Evolutionary conservation across 73 alveolate genomes (phyloP), one percentile per base, ranked within the genome.

Genomic region (Paramecium primaurelia): DNA sequence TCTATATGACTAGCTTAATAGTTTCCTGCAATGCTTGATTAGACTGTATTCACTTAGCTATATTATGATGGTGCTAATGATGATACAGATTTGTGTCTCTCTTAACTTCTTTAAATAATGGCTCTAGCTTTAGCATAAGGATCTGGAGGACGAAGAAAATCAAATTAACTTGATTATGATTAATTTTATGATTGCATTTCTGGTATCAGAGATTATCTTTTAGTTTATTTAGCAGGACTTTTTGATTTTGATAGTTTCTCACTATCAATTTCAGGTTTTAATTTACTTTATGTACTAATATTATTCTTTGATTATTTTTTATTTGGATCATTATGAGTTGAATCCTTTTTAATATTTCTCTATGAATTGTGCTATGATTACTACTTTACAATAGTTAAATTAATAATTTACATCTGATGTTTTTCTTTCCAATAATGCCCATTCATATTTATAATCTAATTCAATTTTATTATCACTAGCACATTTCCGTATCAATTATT

Each of bases 11-110:
- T 80, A 18, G 47, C 75, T 25, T 42, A 40, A 80, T 80, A 80
- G n/a, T 80, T 45, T 25, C 58, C 58, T 22, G 91, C 91, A 32
- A 80, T 40, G 91, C 91, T 80, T 45, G 91, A 80, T 47, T 45
- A 14, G 45, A 44, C n/a, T 42, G 91, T 80, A 49, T 80, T 80
- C 16, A 47, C 75, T 26, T 42, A 25, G 75, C 77, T 45, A 47
- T 80, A 80, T 80, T 80, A 80, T 9, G 91, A 80, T 25, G 91
- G 91, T 38, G 91, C 91, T 28, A 80, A 47, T 9, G 91, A 80
- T 28, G 91, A 80, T 16, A 80, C 91, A 26, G 91, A 80, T 47
- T 80, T 80, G 58, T 80, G 91, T 26, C 91, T 80, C 32, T 80
- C 91, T 26, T 80, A 26, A 80, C 77, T 80, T 80, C 91, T 42